Base-by-base conservation (phyloP, 2,329 filamentous ascomycete species). In the Lachnellula subtilissima region DNA sequence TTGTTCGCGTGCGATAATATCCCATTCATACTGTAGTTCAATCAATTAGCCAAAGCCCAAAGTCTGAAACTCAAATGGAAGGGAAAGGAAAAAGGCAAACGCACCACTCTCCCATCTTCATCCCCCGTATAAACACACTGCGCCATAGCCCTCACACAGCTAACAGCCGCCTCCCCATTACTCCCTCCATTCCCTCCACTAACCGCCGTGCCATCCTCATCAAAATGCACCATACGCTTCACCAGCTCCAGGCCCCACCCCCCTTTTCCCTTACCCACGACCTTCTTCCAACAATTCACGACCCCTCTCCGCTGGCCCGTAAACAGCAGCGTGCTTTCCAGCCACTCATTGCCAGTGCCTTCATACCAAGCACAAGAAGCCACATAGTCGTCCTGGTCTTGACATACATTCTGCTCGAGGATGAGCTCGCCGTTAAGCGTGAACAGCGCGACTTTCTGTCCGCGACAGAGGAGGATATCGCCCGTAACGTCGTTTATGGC, bases 331-430 rank as follows among this genome's bases (percentile, higher is more conserved):
- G 87, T 86, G 53, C 87, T 86, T 72, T 95, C 90, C 3, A 96
- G 78, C 90, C 92, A 97, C 73, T 97, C 94, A 64, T 91, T 94
- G 2, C 87, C 88, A 0, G 85, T 93, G 0, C 93, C 93, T 70
- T 97, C 92, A 73, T 97, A 97, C 71, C 96, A 96, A 2, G 92
- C 89, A 61, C 91, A 94, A 1, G 87, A 85, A 49, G 89, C 79
- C 2, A 97, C 85, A 36, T 81, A 85, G 67, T 97, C 93, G 23
- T 93, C 89, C 9, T 80, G 76, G 4, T 76, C 74, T 17, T 83
- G 80, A 65, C 90, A 94, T 0, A 96, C 82, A 37, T 88, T 87
- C 70, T 96, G 90, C 55, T 94, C 85, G 0, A 97, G 76, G 2
- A 99, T 77, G 0, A 92, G 72, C 6, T 88, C 84, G 3, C 94